Conservation (phyloP, 192 early-diverging fungal species). For the Linnemannia zychae region DNA sequence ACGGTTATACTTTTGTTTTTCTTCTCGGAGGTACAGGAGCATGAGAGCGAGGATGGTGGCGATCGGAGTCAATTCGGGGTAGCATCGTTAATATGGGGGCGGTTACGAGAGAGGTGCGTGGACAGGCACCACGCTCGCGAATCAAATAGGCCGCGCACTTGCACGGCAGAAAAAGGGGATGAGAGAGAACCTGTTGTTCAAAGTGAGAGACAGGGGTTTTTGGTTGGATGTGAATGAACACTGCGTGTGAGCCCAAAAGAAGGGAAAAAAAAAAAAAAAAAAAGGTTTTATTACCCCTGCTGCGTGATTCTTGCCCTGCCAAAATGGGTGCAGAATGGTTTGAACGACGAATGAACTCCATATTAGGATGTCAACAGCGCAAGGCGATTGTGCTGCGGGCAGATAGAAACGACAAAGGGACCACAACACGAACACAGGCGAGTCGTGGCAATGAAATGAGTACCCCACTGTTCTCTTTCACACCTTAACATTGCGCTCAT, state of each 20-base stretch:
- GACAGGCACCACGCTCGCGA: not conserved
- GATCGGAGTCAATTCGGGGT: not conserved
- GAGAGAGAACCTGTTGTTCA: not conserved
- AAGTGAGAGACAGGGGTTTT: not conserved
- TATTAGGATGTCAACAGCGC: not conserved
- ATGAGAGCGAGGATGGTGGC: not conserved
- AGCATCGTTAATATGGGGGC: not conserved
- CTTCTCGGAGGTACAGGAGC: not conserved
- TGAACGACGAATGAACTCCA: not conserved
- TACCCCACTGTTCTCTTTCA: too few relatives aligned
- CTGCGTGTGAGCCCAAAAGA: not conserved
- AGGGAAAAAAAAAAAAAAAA: too few relatives aligned
- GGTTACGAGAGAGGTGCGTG: not conserved
- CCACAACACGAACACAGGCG: not conserved
- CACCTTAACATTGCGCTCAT: too few relatives aligned
- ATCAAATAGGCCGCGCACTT: not conserved
- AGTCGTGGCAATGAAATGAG: too few relatives aligned
- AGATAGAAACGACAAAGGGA: not conserved
- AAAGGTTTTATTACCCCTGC: not conserved
- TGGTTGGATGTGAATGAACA: not conserved
- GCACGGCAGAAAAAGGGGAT: not conserved
- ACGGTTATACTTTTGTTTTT: not conserved
- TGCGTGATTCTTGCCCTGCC: not conserved
- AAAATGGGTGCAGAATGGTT: not conserved
- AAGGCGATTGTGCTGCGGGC: not conserved